Evolutionary conservation across 1,284 basidiomycete species (phyloP).

Genomic region (Ustanciosporium gigantosporum): DNA sequence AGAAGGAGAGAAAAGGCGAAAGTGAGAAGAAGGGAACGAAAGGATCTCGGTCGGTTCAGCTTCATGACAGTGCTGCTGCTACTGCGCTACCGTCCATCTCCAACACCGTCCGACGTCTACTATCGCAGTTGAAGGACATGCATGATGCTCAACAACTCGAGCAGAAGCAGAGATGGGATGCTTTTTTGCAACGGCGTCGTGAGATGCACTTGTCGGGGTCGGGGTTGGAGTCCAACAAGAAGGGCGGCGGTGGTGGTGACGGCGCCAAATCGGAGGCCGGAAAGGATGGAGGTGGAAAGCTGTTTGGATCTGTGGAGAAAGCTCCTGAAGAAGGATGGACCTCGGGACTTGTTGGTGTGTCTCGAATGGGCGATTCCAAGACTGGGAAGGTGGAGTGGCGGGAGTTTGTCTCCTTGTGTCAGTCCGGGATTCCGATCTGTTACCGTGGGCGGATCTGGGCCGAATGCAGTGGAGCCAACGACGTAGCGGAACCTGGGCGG

Average conservation of each 20-base stretch:
- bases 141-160: constrained; percentile 80
- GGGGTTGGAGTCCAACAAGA: background rate
- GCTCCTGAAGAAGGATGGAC: constrained; percentile 44
- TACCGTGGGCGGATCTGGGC: constrained; percentile 83
- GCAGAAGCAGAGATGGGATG: constrained; percentile 83
- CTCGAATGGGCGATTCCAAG: constrained; percentile 76
- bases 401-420: constrained; percentile 77
- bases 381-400: constrained; percentile 73
- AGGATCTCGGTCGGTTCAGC: too few species aligned
- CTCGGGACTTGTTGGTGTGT: constrained; percentile 74
- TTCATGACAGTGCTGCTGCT: too few species aligned
- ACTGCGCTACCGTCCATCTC: constrained; percentile 62
- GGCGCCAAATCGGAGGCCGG: background rate
- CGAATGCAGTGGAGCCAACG: constrained; percentile 88
- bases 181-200: constrained; percentile 72
- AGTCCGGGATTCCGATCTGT: constrained; percentile 81
- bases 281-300: background rate
- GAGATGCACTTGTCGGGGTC: constrained; percentile 43
- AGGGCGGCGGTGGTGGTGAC: background rate
- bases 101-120: constrained; percentile 74
- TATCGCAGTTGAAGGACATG: constrained; percentile 80
- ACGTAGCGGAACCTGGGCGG: constrained; percentile 86
- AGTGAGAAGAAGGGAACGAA: background rate
- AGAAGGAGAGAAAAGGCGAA: too few species aligned
- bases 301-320: constrained; percentile 20